Evolutionary conservation across 805 yeast species (phyloP).

Genomic region (Metschnikowia orientalis): DNA sequence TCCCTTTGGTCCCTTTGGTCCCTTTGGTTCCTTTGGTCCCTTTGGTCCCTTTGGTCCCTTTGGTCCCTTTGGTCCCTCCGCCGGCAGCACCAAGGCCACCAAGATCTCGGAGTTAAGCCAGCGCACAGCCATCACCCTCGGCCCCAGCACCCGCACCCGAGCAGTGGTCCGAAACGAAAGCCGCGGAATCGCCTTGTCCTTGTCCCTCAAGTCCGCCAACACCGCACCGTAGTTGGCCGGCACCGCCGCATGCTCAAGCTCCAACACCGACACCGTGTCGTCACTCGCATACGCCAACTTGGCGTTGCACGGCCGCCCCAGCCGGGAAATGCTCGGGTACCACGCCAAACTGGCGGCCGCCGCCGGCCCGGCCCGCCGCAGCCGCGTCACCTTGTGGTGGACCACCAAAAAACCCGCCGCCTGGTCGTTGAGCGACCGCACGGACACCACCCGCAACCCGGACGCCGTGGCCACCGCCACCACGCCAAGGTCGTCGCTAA

Average conservation of each 20-base stretch:
- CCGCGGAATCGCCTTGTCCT: slow-evolving; percentile 31
- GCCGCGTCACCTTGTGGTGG: slow-evolving; percentile 49
- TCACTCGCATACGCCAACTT: slow-evolving; percentile 67
- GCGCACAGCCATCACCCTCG: slow-evolving; percentile 46
- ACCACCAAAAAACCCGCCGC: slow-evolving; percentile 31
- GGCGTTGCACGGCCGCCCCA: slow-evolving; percentile 28
- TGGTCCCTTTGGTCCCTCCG: too few relatives aligned
- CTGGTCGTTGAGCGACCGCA: slow-evolving; percentile 41
- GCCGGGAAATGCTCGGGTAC: slow-evolving; percentile 48
- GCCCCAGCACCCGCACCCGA: slow-evolving; percentile 2
- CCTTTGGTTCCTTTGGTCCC: too few relatives aligned
- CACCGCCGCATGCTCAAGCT: slow-evolving; percentile 38
- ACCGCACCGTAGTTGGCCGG: slow-evolving; percentile 26
- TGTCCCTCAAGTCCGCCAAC: slow-evolving; percentile 31
- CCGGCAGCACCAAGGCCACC: slow-evolving; percentile 22
- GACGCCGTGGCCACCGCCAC: slow-evolving; percentile 55
- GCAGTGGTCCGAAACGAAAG: slow-evolving; percentile 25
- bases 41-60: too few relatives aligned
- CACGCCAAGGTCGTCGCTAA: slow-evolving; percentile 55
- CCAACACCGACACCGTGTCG: slow-evolving; percentile 53
- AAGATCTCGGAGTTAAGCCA: slow-evolving; percentile 45
- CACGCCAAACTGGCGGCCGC: slow-evolving; percentile 41
- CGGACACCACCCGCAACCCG: slow-evolving; percentile 49
- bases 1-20: too few relatives aligned
- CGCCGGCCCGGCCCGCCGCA: too few relatives aligned